phyloP scores from a whole-genome alignment of 2,329 filamentous ascomycete genomes.

The Nigrograna mackinnonii region DNA sequence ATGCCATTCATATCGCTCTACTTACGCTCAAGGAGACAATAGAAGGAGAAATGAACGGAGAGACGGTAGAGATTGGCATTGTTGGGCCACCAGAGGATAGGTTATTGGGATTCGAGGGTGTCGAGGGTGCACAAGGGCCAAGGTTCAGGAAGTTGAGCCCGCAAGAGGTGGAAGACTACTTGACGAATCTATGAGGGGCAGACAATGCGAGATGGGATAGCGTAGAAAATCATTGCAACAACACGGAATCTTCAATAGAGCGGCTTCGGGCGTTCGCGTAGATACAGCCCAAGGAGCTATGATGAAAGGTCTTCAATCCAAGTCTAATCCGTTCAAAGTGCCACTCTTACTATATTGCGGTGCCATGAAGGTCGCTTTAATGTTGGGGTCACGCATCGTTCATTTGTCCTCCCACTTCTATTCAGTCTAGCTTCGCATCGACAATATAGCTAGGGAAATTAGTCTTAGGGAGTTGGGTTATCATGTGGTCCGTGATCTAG shows the following conservation, averaged over 20 bases:
- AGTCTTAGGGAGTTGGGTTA: too few species aligned
- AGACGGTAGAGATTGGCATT: conserved; percentile 98
- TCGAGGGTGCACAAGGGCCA: conserved; percentile 81
- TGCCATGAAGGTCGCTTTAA: too few species aligned
- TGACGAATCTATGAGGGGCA: conserved; percentile 89
- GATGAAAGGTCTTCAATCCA: too few species aligned
- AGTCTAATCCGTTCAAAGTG: too few species aligned
- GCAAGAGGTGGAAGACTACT: conserved; percentile 98
- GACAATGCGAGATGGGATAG: too few species aligned
- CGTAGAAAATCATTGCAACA: conserved; percentile 9
- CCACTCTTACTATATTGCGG: too few species aligned
- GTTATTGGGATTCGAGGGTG: conserved; percentile 86
- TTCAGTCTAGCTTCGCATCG: too few species aligned
- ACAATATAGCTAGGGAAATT: too few species aligned
- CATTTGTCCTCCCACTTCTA: too few species aligned
- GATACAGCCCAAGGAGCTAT: not conserved
- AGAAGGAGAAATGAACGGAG: conserved; percentile 98
- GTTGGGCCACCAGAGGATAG: conserved; percentile 94
- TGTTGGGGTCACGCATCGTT: too few species aligned
- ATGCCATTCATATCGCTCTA: conserved; percentile 97
- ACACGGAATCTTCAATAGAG: conserved; percentile 12
- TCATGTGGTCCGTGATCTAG: too few species aligned
- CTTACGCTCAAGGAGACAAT: conserved; percentile 99
- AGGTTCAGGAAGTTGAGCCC: conserved; percentile 93
- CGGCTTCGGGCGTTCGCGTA: conserved; percentile 14